Percentiles rank a stretch among this genome's conserved stretches.
phyloP scores from a whole-genome alignment of 139 green algal species.

The Asterochloris erici region DNA sequence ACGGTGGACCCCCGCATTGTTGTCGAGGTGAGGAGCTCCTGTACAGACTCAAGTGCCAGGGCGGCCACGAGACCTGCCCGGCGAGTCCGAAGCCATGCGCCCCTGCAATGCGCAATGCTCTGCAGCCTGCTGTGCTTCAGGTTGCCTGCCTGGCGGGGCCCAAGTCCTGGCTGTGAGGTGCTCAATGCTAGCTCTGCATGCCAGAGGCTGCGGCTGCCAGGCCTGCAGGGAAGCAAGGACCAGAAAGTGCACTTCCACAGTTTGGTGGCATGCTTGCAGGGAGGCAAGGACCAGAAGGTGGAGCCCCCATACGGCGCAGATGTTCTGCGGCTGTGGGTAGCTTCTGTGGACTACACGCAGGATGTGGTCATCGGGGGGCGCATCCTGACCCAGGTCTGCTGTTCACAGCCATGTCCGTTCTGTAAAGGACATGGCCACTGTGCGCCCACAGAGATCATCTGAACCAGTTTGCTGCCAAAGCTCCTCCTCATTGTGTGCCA shows the following conservation, averaged over 20 bases:
- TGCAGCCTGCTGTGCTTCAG: too few relatives aligned
- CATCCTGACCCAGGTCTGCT: constrained; percentile 81
- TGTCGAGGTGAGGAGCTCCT: constrained; percentile 43
- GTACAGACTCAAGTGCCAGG: not conserved
- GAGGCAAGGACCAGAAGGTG: constrained; percentile 90
- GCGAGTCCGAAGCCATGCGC: too few relatives aligned
- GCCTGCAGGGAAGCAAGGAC: constrained; percentile 73
- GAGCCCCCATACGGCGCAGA: constrained; percentile 89
- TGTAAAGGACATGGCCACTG: too few relatives aligned
- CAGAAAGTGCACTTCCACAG: constrained; percentile 49
- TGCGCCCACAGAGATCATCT: too few relatives aligned
- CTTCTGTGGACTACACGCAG: constrained; percentile 88
- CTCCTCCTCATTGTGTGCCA: too few relatives aligned
- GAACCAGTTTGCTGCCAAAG: too few relatives aligned
- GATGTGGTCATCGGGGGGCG: constrained; percentile 85
- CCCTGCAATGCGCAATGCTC: too few relatives aligned
- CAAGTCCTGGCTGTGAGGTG: too few relatives aligned
- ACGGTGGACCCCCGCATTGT: constrained; percentile 85
- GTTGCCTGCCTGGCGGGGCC: too few relatives aligned
- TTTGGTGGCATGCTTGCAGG: constrained; percentile 34
- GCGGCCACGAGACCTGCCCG: not conserved
- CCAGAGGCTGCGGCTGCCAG: too few relatives aligned
- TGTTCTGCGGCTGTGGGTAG: constrained; percentile 95
- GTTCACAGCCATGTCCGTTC: too few relatives aligned
- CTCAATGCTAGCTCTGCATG: too few relatives aligned